Evolutionary conservation across 129 eudicot species (phyloP).

Genomic region (Artemisia tridentata): DNA sequence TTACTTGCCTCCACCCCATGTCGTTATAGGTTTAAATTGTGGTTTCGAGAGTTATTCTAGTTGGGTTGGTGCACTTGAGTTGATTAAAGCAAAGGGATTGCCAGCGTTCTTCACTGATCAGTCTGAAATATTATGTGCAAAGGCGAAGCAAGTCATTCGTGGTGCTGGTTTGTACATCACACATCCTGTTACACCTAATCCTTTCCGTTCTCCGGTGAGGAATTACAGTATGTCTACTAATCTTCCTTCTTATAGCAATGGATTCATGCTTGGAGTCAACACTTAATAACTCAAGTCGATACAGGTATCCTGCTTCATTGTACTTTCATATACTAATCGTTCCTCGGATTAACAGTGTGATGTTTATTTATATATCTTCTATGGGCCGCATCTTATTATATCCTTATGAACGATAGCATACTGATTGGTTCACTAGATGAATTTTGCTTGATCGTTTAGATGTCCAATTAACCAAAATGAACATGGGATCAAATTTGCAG

Average conservation of each 20-base stretch:
- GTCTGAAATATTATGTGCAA: conserved; percentile 40
- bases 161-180: conserved; percentile 43
- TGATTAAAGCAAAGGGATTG: conserved; percentile 37
- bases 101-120: conserved; percentile 48
- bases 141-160: conserved; percentile 46
- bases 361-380: background rate
- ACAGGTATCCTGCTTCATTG: conserved; percentile 1
- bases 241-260: conserved; percentile 45
- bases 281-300: conserved; percentile 20
- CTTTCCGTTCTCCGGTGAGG: conserved; percentile 53
- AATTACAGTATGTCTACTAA: conserved; percentile 34
- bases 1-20: conserved; percentile 44
- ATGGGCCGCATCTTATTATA: background rate
- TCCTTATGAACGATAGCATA: background rate
- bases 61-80: conserved; percentile 50
- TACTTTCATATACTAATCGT: too few species aligned
- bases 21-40: conserved; percentile 44
- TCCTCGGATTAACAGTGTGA: too few species aligned
- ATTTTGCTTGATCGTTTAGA: too few species aligned
- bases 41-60: conserved; percentile 39
- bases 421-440: too few species aligned
- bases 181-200: conserved; percentile 55
- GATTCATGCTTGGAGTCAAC: conserved; percentile 51
- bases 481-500: too few species aligned
- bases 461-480: too few species aligned